Conservation (phyloP, 2,329 filamentous ascomycete genomes). For the Penicillium sp. region DNA sequence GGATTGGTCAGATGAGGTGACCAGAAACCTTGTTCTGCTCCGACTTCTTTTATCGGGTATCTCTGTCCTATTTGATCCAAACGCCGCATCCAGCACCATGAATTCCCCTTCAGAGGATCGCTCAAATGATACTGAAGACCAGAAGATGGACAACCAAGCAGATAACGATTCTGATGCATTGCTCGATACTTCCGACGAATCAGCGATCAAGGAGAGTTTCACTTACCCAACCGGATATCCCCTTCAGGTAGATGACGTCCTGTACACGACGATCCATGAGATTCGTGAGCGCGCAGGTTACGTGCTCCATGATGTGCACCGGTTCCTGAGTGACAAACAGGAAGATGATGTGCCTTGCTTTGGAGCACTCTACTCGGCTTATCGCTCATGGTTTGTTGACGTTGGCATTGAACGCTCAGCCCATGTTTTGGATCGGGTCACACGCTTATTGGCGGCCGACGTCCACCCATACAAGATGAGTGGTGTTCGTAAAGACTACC, state of each 20-base stretch:
- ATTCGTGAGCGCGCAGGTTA: constrained; percentile 74
- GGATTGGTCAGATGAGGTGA: constrained; percentile 97
- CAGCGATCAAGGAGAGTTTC: constrained; percentile 71
- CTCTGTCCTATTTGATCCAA: constrained; percentile 80
- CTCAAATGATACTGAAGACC: constrained; percentile 34
- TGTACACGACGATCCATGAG: constrained; percentile 72
- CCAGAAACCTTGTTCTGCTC: constrained; percentile 78
- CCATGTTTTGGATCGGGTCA: constrained; percentile 82
- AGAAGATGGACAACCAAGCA: constrained; percentile 42
- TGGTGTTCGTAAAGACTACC: constrained; percentile 85
- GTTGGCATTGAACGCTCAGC: constrained; percentile 94
- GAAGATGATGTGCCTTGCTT: constrained; percentile 97
- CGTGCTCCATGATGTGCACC: constrained; percentile 75
- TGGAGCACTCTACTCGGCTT: constrained; percentile 84
- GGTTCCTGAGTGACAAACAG: constrained; percentile 74
- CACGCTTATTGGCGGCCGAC: constrained; percentile 77
- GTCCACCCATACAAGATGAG: constrained; percentile 91
- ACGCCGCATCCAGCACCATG: constrained; percentile 56
- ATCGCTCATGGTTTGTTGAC: constrained; percentile 94
- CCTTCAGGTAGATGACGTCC: constrained; percentile 55
- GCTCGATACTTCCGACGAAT: constrained; percentile 54
- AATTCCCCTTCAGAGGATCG: constrained; percentile 35
- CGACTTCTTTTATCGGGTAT: constrained; percentile 86
- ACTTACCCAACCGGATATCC: constrained; percentile 84
- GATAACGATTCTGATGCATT: constrained; percentile 44